Evolutionary conservation across 1,284 basidiomycete species (phyloP), one percentile per base, ranked within the genome.

Genomic region (Apiotrichum porosum): DNA sequence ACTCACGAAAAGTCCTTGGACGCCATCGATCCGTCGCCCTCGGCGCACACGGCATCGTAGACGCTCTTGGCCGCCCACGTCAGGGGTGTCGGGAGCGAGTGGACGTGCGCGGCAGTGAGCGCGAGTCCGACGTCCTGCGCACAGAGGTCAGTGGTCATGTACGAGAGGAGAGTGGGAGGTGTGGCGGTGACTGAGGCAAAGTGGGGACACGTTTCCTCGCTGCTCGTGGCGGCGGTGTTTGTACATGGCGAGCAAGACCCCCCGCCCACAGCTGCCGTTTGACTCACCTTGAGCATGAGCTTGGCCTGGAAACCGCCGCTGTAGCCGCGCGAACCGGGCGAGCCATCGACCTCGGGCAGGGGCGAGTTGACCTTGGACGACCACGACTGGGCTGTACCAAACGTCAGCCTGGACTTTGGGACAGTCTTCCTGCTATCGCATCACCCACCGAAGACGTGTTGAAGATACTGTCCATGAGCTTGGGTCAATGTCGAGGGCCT

Each of bases 211-310:
- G n/a, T n/a, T n/a, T n/a, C n/a, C n/a, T n/a, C n/a, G n/a, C n/a
- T n/a, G n/a, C n/a, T n/a, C n/a, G n/a, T n/a, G n/a, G n/a, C n/a
- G n/a, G n/a, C n/a, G n/a, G n/a, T n/a, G n/a, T n/a, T n/a, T n/a
- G n/a, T n/a, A n/a, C n/a, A n/a, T n/a, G n/a, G n/a, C n/a, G n/a
- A n/a, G n/a, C n/a, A n/a, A n/a, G n/a, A n/a, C n/a, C n/a, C n/a
- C n/a, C n/a, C n/a, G n/a, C n/a, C n/a, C n/a, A n/a, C n/a, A n/a
- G n/a, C n/a, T n/a, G n/a, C n/a, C n/a, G 30, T 22, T 14, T 3
- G 1, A 51, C 61, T 19, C 26, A 68, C 67, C 60, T 71, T 71
- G 18, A 70, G 56, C 69, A 71, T 71, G n/a, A 71, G 55, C 22
- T 61, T 62, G 40, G 58, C 53, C 43, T 65, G 63, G 58, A 71